Base-by-base conservation (phyloP, 1,284 basidiomycete species). In the Macrocybe sp. region DNA sequence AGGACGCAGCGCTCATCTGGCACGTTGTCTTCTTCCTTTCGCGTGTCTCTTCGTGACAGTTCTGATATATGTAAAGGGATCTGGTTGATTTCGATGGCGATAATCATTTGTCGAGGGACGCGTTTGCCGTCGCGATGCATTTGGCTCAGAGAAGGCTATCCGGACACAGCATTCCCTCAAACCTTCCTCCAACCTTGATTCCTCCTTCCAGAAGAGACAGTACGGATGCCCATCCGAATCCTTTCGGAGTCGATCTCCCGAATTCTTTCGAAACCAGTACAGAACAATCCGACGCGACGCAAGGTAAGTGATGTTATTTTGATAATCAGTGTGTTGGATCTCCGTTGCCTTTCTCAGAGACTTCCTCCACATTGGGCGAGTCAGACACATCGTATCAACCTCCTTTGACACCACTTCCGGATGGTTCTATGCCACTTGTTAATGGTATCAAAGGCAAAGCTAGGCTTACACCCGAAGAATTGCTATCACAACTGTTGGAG, bases 61-160 rank as follows among this genome's bases (percentile, higher is more conserved):
- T 39, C 42, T 35, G 44, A 29, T 16, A 8, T 42, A 32, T 39
- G 11, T 42, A 7, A 9, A 93, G 91, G 92, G 92, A 97, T 61
- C 79, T 98, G 7, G 78, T 93, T 6, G 93, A 97, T 62, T 73
- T 97, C 22, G 82, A 89, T 47, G 85, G 89, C 52, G 87, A 93
- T 54, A 92, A 92, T 4, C 78, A 78, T 43, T 76, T 99, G 29
- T 90, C 85, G 33, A 79, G 83, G 35, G 95, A 97, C 47, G 91
- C 92, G 39, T 98, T 99, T 63, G 92, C 93, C 0, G 85, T 99
- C 12, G 95, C 93, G 2, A 85, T 97, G 83, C 82, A 96, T 66
- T 76, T 99, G 43, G 93, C 98, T 59, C 89, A 92, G 60, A 74
- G 77, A 51, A 89, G 85, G 62, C 71, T 95, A 1, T 76, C 79